Evolutionary conservation across 805 yeast genomes (phyloP), one percentile per base, ranked within the genome.

Genomic region (Candida railenensis): DNA sequence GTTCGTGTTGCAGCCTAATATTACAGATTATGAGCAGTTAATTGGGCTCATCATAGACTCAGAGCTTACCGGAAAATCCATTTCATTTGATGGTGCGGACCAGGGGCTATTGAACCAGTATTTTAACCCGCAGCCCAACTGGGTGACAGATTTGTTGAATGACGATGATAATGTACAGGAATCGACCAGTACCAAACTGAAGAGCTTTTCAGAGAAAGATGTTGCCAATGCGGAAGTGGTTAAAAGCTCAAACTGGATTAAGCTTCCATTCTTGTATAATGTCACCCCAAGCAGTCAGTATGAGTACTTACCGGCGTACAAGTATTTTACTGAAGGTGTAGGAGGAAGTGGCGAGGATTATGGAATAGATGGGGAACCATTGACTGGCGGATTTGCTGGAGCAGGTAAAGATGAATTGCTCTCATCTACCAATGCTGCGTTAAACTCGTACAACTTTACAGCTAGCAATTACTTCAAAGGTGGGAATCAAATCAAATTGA

Each of bases 21-120:
- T 51, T 1, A 49, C 53, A 0, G 74, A 72, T 18, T 83, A 69
- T 53, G 49, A 61, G 3, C 65, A 68, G 28, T 70, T 89, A 41
- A 54, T 54, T 37, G 48, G 48, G 3, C 53, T 68, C 38, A 62
- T 59, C 11, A 49, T 50, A 21, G 52, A 52, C 25, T 52, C 56
- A 1, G 45, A 53, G 8, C 38, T 47, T 15, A 37, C 52, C 30
- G 50, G 46, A 22, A 15, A 33, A 2, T 53, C 56, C 30, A 53
- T 62, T 1, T 64, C 75, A 3, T 87, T 89, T 55, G 97, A 90
- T 65, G 96, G 96, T 37, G 92, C 96, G 2, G 97, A 90, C 65
- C 97, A 90, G 64, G 97, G 97, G 11, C 71, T 90, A 33, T 71
- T 90, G 51, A 90, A 90, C 63, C 87, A 87, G 58, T 85, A 78